These are phyloP conservation scores for Wickerhamomyces bovis DNA, from an alignment of 805 yeast genomes.

Conservation along the genomic window DNA sequence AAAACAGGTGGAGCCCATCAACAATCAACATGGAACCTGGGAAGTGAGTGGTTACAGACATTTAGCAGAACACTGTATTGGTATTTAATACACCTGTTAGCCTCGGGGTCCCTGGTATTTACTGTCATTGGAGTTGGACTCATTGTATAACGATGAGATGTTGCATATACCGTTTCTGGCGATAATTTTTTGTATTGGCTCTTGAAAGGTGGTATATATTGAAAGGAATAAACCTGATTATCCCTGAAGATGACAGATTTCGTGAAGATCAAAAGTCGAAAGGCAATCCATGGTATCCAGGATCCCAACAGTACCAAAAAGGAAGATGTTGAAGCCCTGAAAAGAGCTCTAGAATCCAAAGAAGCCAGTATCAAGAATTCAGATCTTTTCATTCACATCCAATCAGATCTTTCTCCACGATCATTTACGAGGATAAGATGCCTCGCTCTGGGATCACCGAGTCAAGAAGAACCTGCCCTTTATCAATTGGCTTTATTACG, in stretches of 20 bases:
- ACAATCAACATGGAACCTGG: no score
- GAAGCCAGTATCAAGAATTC: constrained; percentile 22
- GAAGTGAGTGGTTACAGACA: no score
- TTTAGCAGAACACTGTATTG: no score
- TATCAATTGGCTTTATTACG: constrained; percentile 59
- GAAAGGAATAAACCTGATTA: background rate
- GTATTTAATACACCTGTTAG: no score
- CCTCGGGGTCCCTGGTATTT: no score
- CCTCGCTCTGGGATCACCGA: constrained; percentile 66
- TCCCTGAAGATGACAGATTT: background rate
- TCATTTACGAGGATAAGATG: constrained; percentile 43
- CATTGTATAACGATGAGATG: constrained; percentile 4
- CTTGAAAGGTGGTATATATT: background rate
- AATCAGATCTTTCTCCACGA: constrained; percentile 9
- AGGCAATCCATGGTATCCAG: background rate
- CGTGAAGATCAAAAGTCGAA: constrained; percentile 2
- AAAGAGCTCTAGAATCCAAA: constrained; percentile 13
- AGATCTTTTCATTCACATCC: constrained; percentile 24
- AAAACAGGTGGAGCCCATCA: no score
- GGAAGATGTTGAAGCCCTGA: background rate
- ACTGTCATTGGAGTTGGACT: no score
- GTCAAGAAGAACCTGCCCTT: constrained; percentile 50
- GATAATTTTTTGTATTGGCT: background rate
- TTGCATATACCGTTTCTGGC: background rate
- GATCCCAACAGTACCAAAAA: constrained; percentile 1